phyloP scores from a whole-genome alignment of 2,329 filamentous ascomycete species.

The Dothistroma septosporum region DNA sequence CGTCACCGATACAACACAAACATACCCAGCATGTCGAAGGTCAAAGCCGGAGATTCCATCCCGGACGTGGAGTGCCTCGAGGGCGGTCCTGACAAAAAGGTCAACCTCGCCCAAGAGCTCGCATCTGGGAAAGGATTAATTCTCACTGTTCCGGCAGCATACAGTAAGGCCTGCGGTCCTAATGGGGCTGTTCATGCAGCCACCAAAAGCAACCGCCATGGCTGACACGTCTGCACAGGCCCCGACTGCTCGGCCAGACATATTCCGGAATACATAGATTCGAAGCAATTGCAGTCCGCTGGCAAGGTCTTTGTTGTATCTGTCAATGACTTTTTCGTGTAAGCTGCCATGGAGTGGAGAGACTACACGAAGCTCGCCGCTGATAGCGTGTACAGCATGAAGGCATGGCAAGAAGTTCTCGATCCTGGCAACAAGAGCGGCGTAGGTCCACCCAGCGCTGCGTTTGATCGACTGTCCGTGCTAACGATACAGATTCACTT shows the following conservation, averaged over 20 bases:
- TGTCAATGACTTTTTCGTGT: slow-evolving; percentile 95
- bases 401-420: slow-evolving; percentile 76
- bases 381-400: slow-evolving; percentile 52
- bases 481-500: slow-evolving; percentile 68
- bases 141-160: slow-evolving; percentile 68
- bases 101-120: slow-evolving; percentile 79
- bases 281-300: slow-evolving; percentile 70
- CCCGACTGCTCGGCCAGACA: slow-evolving; percentile 66
- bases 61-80: slow-evolving; percentile 76
- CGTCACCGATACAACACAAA: not conserved
- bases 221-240: slow-evolving; percentile 30
- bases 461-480: not conserved
- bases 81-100: slow-evolving; percentile 81
- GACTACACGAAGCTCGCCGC: not conserved
- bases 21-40: slow-evolving; percentile 30
- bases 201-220: slow-evolving; percentile 2
- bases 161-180: slow-evolving; percentile 29
- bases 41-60: slow-evolving; percentile 75
- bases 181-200: not conserved
- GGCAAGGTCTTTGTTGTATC: slow-evolving; percentile 85
- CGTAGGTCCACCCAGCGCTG: slow-evolving; percentile 53
- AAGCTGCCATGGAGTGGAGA: slow-evolving; percentile 22
- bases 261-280: slow-evolving; percentile 80
- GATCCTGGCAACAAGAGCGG: slow-evolving; percentile 71
- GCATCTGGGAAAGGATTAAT: slow-evolving; percentile 66